Evolutionary conservation across 306 rosid species (phyloP).

Genomic region (Lagenaria siceraria): DNA sequence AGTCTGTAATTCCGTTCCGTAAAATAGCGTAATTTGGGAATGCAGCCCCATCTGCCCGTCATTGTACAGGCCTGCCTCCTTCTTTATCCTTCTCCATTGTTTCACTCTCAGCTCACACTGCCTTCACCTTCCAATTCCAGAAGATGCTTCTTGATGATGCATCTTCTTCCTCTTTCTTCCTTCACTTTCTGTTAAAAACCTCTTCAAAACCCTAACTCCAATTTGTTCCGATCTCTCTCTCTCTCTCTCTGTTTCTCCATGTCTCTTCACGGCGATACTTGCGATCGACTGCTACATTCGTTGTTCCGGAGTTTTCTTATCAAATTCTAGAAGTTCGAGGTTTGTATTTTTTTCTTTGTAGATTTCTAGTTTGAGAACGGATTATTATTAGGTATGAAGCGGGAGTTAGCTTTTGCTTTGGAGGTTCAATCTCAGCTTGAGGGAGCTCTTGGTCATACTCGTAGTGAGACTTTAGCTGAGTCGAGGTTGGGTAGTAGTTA

Average conservation of each 20-base stretch:
- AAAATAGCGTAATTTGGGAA: background rate
- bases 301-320: background rate
- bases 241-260: background rate
- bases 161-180: background rate
- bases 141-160: constrained; percentile 27
- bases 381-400: constrained; percentile 26
- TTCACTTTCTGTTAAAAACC: background rate
- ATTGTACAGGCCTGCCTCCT: background rate
- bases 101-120: background rate
- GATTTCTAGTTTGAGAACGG: constrained; percentile 14
- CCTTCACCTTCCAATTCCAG: constrained; percentile 21
- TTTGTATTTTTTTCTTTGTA: background rate
- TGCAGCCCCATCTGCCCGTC: background rate
- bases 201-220: background rate
- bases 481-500: constrained; percentile 4
- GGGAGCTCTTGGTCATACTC: constrained; percentile 19
- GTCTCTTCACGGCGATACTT: background rate
- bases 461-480: constrained; percentile 14
- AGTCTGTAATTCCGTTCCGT: background rate
- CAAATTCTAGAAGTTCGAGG: background rate
- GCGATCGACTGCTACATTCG: constrained; percentile 4
- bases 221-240: background rate
- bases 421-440: constrained; percentile 27
- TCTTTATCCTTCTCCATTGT: constrained; percentile 3
- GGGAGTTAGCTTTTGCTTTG: constrained; percentile 31